These are phyloP conservation scores for Tricharina praecox DNA, from an alignment of 495 filamentous ascomycete species.

Conservation along the genomic window DNA sequence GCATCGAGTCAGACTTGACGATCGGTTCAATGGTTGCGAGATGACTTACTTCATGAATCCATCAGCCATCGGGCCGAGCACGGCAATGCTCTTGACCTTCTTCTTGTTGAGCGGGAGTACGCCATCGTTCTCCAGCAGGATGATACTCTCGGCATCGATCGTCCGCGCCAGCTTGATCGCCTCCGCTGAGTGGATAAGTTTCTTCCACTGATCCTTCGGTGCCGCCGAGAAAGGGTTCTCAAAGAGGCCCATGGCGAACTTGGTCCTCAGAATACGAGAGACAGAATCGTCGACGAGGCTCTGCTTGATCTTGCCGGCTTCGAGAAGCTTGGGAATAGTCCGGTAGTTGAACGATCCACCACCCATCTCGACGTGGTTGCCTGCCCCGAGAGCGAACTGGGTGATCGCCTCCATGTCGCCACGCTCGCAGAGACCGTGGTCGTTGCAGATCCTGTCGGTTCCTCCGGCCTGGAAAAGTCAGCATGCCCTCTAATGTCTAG, in stretches of 20 bases:
- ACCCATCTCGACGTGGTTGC: conserved; percentile 63
- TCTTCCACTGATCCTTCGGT: conserved; percentile 34
- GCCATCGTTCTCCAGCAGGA: conserved; percentile 50
- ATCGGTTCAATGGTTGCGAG: too few relatives aligned
- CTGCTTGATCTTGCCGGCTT: conserved; percentile 39
- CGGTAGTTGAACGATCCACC: conserved; percentile 53
- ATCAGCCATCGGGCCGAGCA: conserved; percentile 60
- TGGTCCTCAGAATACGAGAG: conserved; percentile 40
- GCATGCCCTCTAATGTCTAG: background rate
- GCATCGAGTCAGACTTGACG: too few relatives aligned
- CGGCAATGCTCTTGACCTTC: conserved; percentile 44
- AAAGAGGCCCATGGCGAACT: conserved; percentile 51
- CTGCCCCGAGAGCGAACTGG: conserved; percentile 41
- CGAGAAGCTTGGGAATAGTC: conserved; percentile 45
- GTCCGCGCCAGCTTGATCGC: conserved; percentile 40
- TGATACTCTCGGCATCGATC: conserved; percentile 50
- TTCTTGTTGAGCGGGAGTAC: conserved; percentile 38
- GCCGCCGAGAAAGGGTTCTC: conserved; percentile 44
- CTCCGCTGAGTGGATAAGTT: conserved; percentile 41
- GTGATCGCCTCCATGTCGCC: conserved; percentile 42
- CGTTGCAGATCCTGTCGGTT: conserved; percentile 45
- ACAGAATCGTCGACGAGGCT: conserved; percentile 47
- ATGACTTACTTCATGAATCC: conserved; percentile 55
- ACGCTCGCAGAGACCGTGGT: conserved; percentile 43
- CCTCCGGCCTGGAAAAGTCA: conserved; percentile 34